A percentile compares a stretch with the other conserved stretches of the same genome.
These are phyloP conservation scores for Aspergillus sp. DNA, from an alignment of 2,329 filamentous ascomycete species.

Conservation along the genomic window DNA sequence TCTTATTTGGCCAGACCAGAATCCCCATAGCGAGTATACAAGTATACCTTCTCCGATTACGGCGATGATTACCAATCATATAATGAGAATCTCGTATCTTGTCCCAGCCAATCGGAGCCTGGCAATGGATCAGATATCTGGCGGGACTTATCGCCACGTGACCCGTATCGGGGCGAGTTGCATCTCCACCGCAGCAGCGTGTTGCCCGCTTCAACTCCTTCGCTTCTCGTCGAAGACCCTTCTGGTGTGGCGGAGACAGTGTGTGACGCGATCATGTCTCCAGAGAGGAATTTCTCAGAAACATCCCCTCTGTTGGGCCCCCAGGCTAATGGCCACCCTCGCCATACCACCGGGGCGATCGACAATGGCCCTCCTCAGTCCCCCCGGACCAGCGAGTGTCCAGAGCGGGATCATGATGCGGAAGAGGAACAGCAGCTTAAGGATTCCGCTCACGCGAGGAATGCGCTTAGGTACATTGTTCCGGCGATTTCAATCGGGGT, in stretches of 20 bases:
- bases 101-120: too few species aligned
- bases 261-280: background rate
- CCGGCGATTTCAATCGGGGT: conserved; percentile 1
- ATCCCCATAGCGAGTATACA: too few species aligned
- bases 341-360: background rate
- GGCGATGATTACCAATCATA: too few species aligned
- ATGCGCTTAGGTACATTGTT: conserved; percentile 1
- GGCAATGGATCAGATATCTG: too few species aligned
- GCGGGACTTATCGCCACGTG: too few species aligned
- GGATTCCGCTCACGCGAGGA: background rate
- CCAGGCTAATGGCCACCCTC: background rate
- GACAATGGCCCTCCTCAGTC: background rate
- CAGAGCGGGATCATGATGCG: background rate
- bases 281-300: conserved; percentile 1
- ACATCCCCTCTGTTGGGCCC: conserved; percentile 2
- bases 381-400: background rate
- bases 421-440: background rate
- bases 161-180: too few species aligned
- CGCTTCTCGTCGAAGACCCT: background rate
- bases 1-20: too few species aligned
- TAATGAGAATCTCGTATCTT: too few species aligned
- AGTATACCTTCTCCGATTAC: too few species aligned
- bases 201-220: too few species aligned
- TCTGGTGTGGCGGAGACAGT: background rate
- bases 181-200: too few species aligned